These are phyloP conservation scores for Camellia sinensis DNA, from an alignment of 148 eudicot genomes.

Conservation along the genomic window DNA sequence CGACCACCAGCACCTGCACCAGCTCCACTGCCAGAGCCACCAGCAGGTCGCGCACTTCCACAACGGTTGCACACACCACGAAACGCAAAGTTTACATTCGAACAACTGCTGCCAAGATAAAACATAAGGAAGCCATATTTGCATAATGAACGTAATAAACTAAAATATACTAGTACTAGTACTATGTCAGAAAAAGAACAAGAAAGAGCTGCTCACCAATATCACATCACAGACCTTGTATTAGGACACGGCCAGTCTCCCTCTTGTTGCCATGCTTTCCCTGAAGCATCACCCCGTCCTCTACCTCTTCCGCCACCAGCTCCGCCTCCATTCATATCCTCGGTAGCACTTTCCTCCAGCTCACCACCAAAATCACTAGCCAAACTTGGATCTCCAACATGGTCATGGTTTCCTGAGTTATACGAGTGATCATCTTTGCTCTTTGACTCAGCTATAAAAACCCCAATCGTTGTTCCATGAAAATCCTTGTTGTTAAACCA, in stretches of 20 bases:
- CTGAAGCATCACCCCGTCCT: conserved; percentile 77
- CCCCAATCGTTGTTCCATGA: conserved; percentile 77
- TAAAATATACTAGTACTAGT: neutral
- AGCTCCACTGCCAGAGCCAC: conserved; percentile 62
- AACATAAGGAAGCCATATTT: conserved; percentile 26
- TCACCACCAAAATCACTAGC: conserved; percentile 43
- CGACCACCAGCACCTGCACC: conserved; percentile 77
- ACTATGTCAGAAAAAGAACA: conserved; percentile 29
- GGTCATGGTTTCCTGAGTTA: conserved; percentile 19
- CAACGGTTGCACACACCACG: conserved; percentile 99
- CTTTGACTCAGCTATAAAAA: conserved; percentile 87
- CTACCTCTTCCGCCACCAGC: conserved; percentile 56
- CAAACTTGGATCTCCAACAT: conserved; percentile 36
- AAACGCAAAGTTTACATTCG: conserved; percentile 92
- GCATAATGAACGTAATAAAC: conserved; percentile 1
- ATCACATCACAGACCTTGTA: conserved; percentile 99
- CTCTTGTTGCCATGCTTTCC: conserved; percentile 93
- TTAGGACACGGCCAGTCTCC: conserved; percentile 98
- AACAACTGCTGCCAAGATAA: conserved; percentile 62
- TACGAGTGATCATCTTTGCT: conserved; percentile 55
- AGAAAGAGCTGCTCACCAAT: conserved; percentile 98
- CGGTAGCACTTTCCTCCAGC: conserved; percentile 35
- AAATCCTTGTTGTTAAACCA: conserved; percentile 97
- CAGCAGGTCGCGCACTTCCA: conserved; percentile 97
- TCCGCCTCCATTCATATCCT: conserved; percentile 39